Conservation (phyloP, 768 basidiomycete species). For the Amylocystis lapponica region DNA sequence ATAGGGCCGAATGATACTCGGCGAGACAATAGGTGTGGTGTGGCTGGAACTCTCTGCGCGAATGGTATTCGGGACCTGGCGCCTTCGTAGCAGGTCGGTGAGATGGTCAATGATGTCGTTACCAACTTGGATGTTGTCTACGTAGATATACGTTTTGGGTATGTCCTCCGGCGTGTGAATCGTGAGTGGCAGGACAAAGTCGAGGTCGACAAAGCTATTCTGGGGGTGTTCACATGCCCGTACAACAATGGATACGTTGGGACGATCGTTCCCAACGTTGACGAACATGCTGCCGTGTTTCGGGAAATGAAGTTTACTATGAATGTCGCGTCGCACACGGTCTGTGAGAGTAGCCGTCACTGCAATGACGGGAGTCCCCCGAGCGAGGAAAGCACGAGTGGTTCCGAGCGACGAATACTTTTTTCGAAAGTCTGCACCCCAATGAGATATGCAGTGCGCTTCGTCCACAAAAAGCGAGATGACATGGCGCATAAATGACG, state of each 20-base stretch:
- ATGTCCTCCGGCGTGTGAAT: conserved; percentile 6
- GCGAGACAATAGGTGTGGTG: too few relatives aligned
- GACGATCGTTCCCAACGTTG: conserved; percentile 20
- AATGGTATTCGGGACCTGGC: not conserved
- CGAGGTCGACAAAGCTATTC: conserved; percentile 18
- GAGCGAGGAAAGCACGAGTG: conserved; percentile 20
- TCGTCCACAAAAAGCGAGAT: conserved; percentile 25
- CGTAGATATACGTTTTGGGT: conserved; percentile 22
- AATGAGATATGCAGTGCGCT: conserved; percentile 25
- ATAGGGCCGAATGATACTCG: conserved; percentile 11
- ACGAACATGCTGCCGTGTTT: conserved; percentile 1
- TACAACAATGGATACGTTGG: conserved; percentile 22
- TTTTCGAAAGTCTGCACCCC: conserved; percentile 26
- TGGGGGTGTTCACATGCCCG: conserved; percentile 18
- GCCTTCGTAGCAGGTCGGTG: not conserved
- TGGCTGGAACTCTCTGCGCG: too few relatives aligned
- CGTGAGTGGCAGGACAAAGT: conserved; percentile 17
- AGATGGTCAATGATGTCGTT: conserved; percentile 16
- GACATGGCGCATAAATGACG: conserved; percentile 11
- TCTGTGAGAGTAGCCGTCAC: conserved; percentile 17
- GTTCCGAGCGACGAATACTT: conserved; percentile 19
- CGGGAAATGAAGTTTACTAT: conserved; percentile 12
- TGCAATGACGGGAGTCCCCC: conserved; percentile 13
- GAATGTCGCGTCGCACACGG: conserved; percentile 12
- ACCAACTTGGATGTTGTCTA: conserved; percentile 14